Evolutionary conservation across 1,284 basidiomycete species (phyloP).

Genomic region (Neolentinus lepideus): DNA sequence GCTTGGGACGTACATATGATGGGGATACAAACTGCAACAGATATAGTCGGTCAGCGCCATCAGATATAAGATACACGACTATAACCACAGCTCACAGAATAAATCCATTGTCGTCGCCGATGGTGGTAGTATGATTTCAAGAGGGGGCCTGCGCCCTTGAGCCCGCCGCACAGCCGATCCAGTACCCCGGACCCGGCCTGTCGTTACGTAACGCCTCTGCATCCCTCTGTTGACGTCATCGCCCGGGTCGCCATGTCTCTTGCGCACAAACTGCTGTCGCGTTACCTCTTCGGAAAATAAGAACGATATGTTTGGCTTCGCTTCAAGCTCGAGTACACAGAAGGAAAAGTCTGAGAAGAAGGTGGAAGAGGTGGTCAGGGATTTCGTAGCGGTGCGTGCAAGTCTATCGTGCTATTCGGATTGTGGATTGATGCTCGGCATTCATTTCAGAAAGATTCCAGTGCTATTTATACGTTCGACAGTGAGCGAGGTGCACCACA

Average conservation of each 20-base stretch:
- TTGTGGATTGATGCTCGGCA: background rate
- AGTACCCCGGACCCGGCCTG: background rate
- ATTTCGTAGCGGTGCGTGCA: conserved; percentile 23
- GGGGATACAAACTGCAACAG: conserved; percentile 36
- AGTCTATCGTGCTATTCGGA: background rate
- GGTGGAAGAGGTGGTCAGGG: conserved; percentile 18
- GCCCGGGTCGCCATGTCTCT: conserved; percentile 13
- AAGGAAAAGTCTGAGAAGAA: conserved; percentile 5
- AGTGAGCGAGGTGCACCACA: conserved; percentile 48
- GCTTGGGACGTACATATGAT: conserved; percentile 31
- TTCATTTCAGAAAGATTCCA: conserved; percentile 36
- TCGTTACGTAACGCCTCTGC: background rate
- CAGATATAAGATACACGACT: too few relatives aligned
- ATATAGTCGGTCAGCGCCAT: too few relatives aligned
- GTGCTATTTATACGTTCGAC: conserved; percentile 51
- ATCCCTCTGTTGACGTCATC: background rate
- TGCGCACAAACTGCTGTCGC: conserved; percentile 19
- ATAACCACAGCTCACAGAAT: conserved; percentile 31
- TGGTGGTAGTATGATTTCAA: background rate
- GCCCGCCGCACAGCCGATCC: background rate
- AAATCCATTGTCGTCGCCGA: conserved; percentile 19
- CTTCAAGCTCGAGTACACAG: background rate
- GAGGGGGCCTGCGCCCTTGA: background rate
- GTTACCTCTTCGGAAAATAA: conserved; percentile 8
- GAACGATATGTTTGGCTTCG: conserved; percentile 6